Evolutionary conservation across 2,329 filamentous ascomycete species (phyloP), one percentile per base, ranked within the genome.

Genomic region (Aspergillus pseudoglaucus): DNA sequence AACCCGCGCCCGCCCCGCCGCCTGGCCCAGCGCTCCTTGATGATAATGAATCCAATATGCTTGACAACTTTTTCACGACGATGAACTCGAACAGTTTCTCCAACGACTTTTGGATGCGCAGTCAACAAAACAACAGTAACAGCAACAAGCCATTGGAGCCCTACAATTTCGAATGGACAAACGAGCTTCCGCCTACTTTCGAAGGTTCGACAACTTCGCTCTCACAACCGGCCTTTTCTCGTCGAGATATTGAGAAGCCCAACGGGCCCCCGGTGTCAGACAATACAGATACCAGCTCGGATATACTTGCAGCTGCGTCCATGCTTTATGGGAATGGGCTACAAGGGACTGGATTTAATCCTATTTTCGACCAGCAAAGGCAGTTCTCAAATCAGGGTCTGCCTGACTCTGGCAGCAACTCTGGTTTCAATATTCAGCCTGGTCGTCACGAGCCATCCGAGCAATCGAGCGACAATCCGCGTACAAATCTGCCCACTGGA

Each of bases 131-230:
- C 49, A 42, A 59, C 2, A 51, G 59, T 7, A 57, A 56, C 8
- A 27, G 12, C 8, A 57, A 57, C 9, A 39, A 39, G 17, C 9
- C 18, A 18, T 18, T 39, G 10, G 37, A 20, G 9, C 23, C 56
- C 9, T 49, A 62, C 32, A 59, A 60, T 18, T 61, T 71, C 30
- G 66, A 68, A 42, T 73, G 69, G 68, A 53, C 63, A 22, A 59
- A 64, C 17, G 79, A 81, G 49, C 69, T 85, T 17, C 83, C 83
- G 4, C 83, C 83, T 1, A 76, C 76, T 43, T 82, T 86, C 54
- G 79, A 87, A 69, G 83, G 83, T 44, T 81, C 83, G 10, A 73
- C 79, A 1, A 84, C 83, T 17, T 84, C 81, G 3, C 79, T 80
- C 53, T 81, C 82, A 15, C 76, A 80, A 44, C 77, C 79, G 32